Evolutionary conservation across 192 early-diverging fungal species (phyloP).

Genomic region (Entomortierella chlamydospora): DNA sequence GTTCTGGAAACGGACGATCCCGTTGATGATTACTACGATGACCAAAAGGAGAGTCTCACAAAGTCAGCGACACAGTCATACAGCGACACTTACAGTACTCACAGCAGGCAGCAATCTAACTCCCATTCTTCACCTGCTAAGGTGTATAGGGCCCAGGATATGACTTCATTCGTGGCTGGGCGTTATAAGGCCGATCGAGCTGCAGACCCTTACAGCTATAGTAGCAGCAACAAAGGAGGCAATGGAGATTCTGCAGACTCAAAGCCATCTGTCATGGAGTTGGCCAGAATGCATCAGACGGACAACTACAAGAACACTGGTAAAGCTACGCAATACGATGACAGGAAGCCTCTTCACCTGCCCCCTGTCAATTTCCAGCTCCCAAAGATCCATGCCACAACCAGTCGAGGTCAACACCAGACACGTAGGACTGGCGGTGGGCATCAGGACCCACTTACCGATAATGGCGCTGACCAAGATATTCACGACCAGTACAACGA

Average conservation of each 20-base stretch:
- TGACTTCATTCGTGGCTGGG: slow-evolving; percentile 47
- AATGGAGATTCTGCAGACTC: not conserved
- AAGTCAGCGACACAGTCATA: slow-evolving; percentile 14
- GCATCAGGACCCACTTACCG: not conserved
- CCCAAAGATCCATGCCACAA: slow-evolving; percentile 17
- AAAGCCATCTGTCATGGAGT: slow-evolving; percentile 20
- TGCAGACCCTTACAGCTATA: slow-evolving; percentile 21
- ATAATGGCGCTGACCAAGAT: not conserved
- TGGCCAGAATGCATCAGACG: slow-evolving; percentile 41
- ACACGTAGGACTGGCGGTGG: not conserved
- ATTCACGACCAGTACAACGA: not conserved
- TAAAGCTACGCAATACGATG: slow-evolving; percentile 44
- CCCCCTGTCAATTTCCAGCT: slow-evolving; percentile 22
- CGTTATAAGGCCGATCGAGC: slow-evolving; percentile 33
- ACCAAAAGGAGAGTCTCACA: slow-evolving; percentile 42
- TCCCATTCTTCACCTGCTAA: slow-evolving; percentile 7
- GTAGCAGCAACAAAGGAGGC: not conserved
- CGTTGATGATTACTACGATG: slow-evolving; percentile 23
- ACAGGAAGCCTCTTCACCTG: slow-evolving; percentile 17
- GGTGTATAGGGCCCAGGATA: slow-evolving; percentile 32
- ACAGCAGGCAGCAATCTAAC: not conserved
- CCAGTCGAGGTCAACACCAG: not conserved
- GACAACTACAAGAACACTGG: slow-evolving; percentile 49
- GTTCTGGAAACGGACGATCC: slow-evolving; percentile 14
- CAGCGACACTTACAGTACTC: slow-evolving; percentile 9